Evolutionary conservation across 2,329 filamentous ascomycete species (phyloP).

Genomic region (Nemania sp.): DNA sequence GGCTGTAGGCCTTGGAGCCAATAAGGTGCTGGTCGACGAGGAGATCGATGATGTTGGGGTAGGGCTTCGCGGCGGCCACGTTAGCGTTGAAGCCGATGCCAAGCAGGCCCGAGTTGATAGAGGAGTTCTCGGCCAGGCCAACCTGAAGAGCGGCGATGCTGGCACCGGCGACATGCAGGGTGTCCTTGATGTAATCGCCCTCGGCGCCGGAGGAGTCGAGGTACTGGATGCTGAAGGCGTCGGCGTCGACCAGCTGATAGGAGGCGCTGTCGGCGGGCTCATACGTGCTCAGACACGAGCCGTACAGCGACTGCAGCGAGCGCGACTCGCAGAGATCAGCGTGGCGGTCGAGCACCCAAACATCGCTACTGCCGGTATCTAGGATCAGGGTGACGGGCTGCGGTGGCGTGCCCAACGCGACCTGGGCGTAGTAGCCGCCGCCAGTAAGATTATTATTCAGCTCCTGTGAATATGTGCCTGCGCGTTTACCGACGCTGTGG

Average conservation of each 20-base stretch:
- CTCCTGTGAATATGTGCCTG: constrained; percentile 41
- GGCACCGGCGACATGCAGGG: constrained; percentile 54
- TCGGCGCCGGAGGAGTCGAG: constrained; percentile 58
- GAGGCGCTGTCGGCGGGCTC: constrained; percentile 52
- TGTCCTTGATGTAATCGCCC: constrained; percentile 63
- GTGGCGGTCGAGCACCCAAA: constrained; percentile 54
- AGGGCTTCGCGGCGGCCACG: constrained; percentile 48
- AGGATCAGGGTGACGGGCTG: constrained; percentile 59
- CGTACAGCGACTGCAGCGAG: constrained; percentile 41
- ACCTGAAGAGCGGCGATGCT: constrained; percentile 57
- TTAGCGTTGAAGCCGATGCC: constrained; percentile 60
- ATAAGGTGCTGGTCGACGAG: constrained; percentile 66
- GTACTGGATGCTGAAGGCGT: constrained; percentile 63
- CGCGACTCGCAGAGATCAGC: constrained; percentile 46
- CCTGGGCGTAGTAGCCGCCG: constrained; percentile 57
- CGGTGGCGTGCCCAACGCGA: constrained; percentile 61
- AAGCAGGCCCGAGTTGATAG: constrained; percentile 58
- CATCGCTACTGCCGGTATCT: constrained; percentile 66
- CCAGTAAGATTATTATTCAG: constrained; percentile 58
- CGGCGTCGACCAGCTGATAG: constrained; percentile 46
- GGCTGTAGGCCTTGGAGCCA: constrained; percentile 65
- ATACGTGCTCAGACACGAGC: constrained; percentile 47
- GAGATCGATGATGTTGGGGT: constrained; percentile 65
- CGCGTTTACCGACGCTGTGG: constrained; percentile 25
- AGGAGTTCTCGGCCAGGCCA: constrained; percentile 54